A percentile compares a stretch with the other conserved stretches of the same genome.
These are phyloP conservation scores for Phytopythium cucurbitacearum DNA, from an alignment of 352 stramenopile species.

Conservation along the genomic window DNA sequence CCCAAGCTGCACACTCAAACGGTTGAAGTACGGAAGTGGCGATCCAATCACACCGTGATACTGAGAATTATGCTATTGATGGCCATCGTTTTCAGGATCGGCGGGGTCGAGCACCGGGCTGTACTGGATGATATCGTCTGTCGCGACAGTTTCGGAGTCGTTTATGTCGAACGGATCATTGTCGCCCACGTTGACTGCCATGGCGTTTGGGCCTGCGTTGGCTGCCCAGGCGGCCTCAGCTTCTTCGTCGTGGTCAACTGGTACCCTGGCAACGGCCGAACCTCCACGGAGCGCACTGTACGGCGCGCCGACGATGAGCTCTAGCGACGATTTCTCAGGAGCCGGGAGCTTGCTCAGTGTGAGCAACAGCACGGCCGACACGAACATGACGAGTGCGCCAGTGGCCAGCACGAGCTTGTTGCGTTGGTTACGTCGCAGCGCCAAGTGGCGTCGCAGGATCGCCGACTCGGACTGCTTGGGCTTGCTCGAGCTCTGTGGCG, in stretches of 20 bases:
- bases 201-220: neutral
- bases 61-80: no score
- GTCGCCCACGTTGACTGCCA: neutral
- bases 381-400: constrained; percentile 1
- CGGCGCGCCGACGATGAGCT: constrained; percentile 2
- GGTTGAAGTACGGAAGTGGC: no score
- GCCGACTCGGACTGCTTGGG: constrained; percentile 9
- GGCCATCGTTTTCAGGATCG: no score
- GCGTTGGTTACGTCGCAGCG: constrained; percentile 10
- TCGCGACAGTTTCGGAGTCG: no score
- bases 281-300: constrained; percentile 1
- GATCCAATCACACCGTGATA: no score
- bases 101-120: no score
- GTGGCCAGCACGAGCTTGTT: constrained; percentile 14
- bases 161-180: constrained; percentile 1
- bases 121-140: no score
- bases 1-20: no score
- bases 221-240: neutral
- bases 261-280: neutral
- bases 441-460: constrained; percentile 18
- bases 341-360: constrained; percentile 3
- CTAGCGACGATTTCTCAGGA: constrained; percentile 4
- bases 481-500: constrained; percentile 1
- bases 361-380: constrained; percentile 1
- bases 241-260: neutral